Base-by-base conservation (phyloP, 2,329 filamentous ascomycete genomes). In the Cryoendolithus antarcticus region DNA sequence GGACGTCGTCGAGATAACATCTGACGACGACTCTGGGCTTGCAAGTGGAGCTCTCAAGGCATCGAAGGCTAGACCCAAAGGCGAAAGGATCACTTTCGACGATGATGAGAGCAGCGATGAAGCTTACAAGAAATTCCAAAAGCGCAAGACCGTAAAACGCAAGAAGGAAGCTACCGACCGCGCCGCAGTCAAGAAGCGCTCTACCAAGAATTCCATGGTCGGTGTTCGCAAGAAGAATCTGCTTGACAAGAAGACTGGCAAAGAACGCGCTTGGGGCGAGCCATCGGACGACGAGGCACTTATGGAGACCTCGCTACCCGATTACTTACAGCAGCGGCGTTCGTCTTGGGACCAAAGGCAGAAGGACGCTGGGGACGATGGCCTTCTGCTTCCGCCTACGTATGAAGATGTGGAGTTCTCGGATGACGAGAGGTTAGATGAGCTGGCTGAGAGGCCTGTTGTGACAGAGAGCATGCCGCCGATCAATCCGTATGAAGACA, bases 341-440 rank as follows among this genome's bases (percentile, higher is more conserved):
- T 65, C 60, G n/a, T 62, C 69, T 13, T 88, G 93, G 52, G 80
- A 91, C 39, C 63, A 69, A 34, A 66, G 70, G n/a, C 65, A 64
- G 34, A 67, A 75, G 29, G 59, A 59, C 21, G 62, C 86, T 34
- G 74, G 77, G 41, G 74, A 81, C 40, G 74, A 73, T 4, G 85
- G 82, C 0, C 64, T 95, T 32, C 78, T 74, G 45, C 59, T 93
- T 2, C 86, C 91, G 0, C 91, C 91, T 0, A 72, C 75, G 35
- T 93, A 82, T 54, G 72, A 78, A 1, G 77, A 79, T 35, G 68
- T 95, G 10, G 70, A 82, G 7, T 88, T 94, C 47, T 82, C 80
- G 0, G 82, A 86, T 37, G 71, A 80, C 44, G 76, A 81, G 37
- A 62, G 64, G 4, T 57, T 80, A 27, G 74, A 74, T 44, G 65